Evolutionary conservation across 169 alveolate genomes (phyloP).

Genomic region (Plasmodium berghei): DNA sequence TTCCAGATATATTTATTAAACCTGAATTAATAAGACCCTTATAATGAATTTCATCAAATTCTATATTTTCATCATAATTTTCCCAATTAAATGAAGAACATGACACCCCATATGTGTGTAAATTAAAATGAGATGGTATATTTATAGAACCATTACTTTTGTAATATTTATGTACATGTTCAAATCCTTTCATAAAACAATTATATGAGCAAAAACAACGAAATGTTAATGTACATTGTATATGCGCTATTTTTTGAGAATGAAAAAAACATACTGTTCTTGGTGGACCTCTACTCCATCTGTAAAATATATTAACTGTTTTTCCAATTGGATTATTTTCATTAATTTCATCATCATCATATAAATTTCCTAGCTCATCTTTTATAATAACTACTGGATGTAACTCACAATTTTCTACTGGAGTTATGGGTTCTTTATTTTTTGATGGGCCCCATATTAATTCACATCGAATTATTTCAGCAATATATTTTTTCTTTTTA

Average conservation of each 20-base stretch:
- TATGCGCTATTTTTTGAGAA: slow-evolving; percentile 81
- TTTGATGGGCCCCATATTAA: slow-evolving; percentile 79
- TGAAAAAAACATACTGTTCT: slow-evolving; percentile 87
- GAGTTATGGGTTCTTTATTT: slow-evolving; percentile 82
- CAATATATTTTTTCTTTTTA: slow-evolving; percentile 42
- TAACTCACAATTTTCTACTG: slow-evolving; percentile 86
- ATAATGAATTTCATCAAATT: slow-evolving; percentile 82
- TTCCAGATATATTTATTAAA: slow-evolving; percentile 69
- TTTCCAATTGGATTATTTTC: slow-evolving; percentile 77
- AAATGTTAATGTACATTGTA: slow-evolving; percentile 85
- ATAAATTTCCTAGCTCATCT: slow-evolving; percentile 79
- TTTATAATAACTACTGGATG: slow-evolving; percentile 85
- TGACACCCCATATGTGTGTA: slow-evolving; percentile 87
- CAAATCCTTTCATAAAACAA: slow-evolving; percentile 82
- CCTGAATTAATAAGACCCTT: slow-evolving; percentile 82
- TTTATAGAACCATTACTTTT: slow-evolving; percentile 79
- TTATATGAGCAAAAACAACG: slow-evolving; percentile 84
- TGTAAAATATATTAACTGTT: slow-evolving; percentile 76
- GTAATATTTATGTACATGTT: slow-evolving; percentile 83
- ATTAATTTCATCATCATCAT: slow-evolving; percentile 81
- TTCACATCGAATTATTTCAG: slow-evolving; percentile 79
- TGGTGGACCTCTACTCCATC: slow-evolving; percentile 88
- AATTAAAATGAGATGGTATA: slow-evolving; percentile 83
- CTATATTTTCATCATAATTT: slow-evolving; percentile 80
- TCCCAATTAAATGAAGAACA: slow-evolving; percentile 84